phyloP scores from a whole-genome alignment of 202 grass and related monocot genomes.

The Zoysia matrella region DNA sequence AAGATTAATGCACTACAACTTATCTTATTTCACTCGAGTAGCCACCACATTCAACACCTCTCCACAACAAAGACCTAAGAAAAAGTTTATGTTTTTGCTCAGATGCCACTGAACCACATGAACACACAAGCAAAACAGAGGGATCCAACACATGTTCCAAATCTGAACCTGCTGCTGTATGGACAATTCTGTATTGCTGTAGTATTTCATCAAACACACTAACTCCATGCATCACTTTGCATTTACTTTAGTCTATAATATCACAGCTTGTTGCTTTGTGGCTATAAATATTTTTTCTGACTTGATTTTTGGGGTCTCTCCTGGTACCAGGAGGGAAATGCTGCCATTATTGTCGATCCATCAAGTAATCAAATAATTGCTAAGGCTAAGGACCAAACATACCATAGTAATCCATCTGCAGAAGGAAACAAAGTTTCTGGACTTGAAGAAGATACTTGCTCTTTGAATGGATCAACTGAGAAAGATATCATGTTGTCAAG shows the following conservation, averaged over 20 bases:
- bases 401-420: conserved; percentile 12
- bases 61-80: not conserved
- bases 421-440: conserved; percentile 37
- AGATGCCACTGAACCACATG: not conserved
- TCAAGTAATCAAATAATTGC: conserved; percentile 30
- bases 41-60: not conserved
- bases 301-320: not conserved
- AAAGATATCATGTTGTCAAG: conserved; percentile 1
- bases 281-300: not conserved
- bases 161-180: not conserved
- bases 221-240: not conserved
- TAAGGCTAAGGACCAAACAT: too few species aligned
- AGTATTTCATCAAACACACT: not conserved
- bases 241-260: conserved; percentile 4
- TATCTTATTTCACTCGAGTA: too few species aligned
- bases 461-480: conserved; percentile 10
- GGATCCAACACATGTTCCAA: not conserved
- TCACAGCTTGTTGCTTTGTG: not conserved
- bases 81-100: too few species aligned
- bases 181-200: not conserved
- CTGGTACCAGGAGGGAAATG: conserved; percentile 63
- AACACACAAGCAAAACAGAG: not conserved
- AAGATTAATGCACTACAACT: too few species aligned
- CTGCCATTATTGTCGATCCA: conserved; percentile 88
- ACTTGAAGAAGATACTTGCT: conserved; percentile 25